Base-by-base conservation (phyloP, 306 rosid species). In the Begonia fuchsioides region DNA sequence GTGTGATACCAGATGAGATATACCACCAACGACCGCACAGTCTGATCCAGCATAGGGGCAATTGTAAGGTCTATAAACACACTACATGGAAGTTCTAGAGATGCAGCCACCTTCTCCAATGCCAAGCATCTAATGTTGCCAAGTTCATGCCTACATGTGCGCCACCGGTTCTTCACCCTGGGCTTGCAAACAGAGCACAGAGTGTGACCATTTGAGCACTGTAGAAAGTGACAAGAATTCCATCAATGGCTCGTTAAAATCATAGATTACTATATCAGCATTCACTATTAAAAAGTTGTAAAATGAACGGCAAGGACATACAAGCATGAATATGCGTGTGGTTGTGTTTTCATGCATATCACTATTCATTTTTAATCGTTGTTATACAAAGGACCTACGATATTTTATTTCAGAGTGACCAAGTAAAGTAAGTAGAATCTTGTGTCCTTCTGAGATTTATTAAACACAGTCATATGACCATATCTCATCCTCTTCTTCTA, bases 31-130 rank as follows among this genome's bases (percentile, higher is more conserved):
- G 51, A 72, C 55, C 8, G 73, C 48, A 75, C 96, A 87, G 64
- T 82, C 92, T 39, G 96, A 87, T 59, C 96, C 96, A 59, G 96
- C 96, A 62, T 87, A 87, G 17, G 96, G 96, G 50, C 96, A 87
- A 68, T 62, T 87, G 55, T 87, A 82, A 26, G 96, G 94, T 61
- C 94, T 75, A 65, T 66, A 69, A 50, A 64, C 57, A 53, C 96
- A 87, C 56, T 87, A 71, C 96, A 87, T 1, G 96, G 96, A 54
- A 87, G 96, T 49, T 80, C 96, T 50, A 87, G 68, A 38, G 96
- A 82, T n/a, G 96, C 94, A 41, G 96, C 96, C 71, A 87, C 94
- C 72, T 87, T 82, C 71, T 87, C 96, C 71, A 87, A 62, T 12
- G 96, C 96, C 54, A 87, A 72, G 59, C 94, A 87, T 72, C 96